These are phyloP conservation scores for Neofusicoccum ribis DNA, from an alignment of 2,329 filamentous ascomycete genomes.

Conservation along the genomic window DNA sequence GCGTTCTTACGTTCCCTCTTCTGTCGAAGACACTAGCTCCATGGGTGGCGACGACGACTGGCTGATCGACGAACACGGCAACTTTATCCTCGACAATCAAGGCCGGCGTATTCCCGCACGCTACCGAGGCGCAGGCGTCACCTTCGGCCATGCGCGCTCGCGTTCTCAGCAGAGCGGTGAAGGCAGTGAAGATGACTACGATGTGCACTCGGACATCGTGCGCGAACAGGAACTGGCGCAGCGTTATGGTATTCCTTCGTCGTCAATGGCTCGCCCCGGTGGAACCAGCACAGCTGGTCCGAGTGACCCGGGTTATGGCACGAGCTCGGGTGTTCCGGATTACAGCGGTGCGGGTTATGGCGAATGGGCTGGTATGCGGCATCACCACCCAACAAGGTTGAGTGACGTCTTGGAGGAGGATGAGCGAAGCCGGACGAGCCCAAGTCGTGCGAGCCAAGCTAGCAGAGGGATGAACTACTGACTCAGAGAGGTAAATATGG, in stretches of 20 bases:
- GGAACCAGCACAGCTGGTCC: slow-evolving; percentile 6
- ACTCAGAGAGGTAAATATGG: background rate
- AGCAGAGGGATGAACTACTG: slow-evolving; percentile 22
- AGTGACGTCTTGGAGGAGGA: slow-evolving; percentile 42
- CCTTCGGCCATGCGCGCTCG: slow-evolving; percentile 2
- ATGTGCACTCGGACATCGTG: slow-evolving; percentile 52
- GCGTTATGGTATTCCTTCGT: slow-evolving; percentile 43
- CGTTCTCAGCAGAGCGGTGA: slow-evolving; percentile 14
- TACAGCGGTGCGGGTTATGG: slow-evolving; percentile 41
- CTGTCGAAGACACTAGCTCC: slow-evolving; percentile 32
- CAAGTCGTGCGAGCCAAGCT: slow-evolving; percentile 38
- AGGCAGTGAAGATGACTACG: slow-evolving; percentile 51
- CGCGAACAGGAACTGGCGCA: slow-evolving; percentile 50
- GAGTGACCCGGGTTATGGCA: slow-evolving; percentile 4
- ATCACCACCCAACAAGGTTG: slow-evolving; percentile 41
- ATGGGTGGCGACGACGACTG: slow-evolving; percentile 39
- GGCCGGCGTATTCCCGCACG: slow-evolving; percentile 34
- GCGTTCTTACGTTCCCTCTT: slow-evolving; percentile 37
- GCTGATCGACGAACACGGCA: slow-evolving; percentile 37
- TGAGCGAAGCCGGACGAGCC: slow-evolving; percentile 39
- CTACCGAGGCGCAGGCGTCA: slow-evolving; percentile 21
- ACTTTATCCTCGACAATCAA: slow-evolving; percentile 37
- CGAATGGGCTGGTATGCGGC: slow-evolving; percentile 37
- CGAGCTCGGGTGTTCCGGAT: slow-evolving; percentile 27
- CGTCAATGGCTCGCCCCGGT: background rate